Evolutionary conservation across 257 asterid genomes (phyloP), one percentile per base, ranked within the genome.

Genomic region (Agastache rugosa): DNA sequence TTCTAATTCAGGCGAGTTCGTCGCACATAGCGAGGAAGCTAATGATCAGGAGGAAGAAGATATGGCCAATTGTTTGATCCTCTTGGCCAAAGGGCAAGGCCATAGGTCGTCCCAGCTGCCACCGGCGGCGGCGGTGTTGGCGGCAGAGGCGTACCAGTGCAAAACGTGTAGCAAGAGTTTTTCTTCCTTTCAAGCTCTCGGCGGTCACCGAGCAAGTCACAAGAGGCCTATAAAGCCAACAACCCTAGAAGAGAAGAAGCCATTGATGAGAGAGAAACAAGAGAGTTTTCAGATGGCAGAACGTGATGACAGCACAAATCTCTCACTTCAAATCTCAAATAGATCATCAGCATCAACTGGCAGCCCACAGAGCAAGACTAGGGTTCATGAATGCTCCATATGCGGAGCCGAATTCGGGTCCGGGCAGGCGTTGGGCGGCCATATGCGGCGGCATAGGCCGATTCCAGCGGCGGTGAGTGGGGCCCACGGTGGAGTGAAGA

Each of bases 381-480:
- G 91, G 90, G 89, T 85, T 67, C 98, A 93, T 44, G 95, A 86
- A 65, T 93, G 98, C 75, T 85, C 97, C 20, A 84, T 91, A 9
- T 93, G 98, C 60, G 92, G 98, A 0, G 96, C 96, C 3, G 97
- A 86, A 8, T 93, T 93, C 65, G 84, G 60, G 16, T 93, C 97
- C 6, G 98, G 98, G 1, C 98, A 93, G 80, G 98, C 98, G 19
- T 64, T 91, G 35, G 98, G 98, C 12, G 97, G 98, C 16, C 98
- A 93, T 80, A 93, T 93, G 98, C 84, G 98, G 87, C 86, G 97
- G 81, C 98, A 93, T 75, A 83, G 96, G 48, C 90, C 98, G 39
- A 72, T 86, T 16, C 85, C 85, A 39, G 42, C 79, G 67, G 78
- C 69, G 68, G 35, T 81, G 1, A 34, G 59, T 16, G 73, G 75